Evolutionary conservation across 192 early-diverging fungal genomes (phyloP).

Genomic region (Backusella tarrabulga): DNA sequence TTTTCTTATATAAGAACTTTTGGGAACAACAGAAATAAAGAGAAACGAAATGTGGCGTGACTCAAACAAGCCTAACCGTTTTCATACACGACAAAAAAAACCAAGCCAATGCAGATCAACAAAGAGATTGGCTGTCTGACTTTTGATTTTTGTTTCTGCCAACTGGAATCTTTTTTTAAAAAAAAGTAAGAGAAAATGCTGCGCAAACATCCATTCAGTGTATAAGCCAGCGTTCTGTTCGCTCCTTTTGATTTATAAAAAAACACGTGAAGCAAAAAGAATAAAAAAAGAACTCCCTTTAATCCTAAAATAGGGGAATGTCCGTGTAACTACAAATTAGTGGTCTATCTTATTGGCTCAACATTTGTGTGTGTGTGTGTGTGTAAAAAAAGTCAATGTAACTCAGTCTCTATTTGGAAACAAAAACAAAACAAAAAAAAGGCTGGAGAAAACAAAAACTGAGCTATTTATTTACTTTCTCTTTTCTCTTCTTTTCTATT

Average conservation of each 20-base stretch:
- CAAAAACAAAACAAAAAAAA: neutral
- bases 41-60: neutral
- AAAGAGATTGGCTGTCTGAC: neutral
- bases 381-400: neutral
- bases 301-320: conserved; percentile 3
- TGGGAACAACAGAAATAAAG: too few relatives aligned
- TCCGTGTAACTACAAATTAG: neutral
- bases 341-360: neutral
- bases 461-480: neutral
- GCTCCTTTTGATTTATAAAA: neutral
- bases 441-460: neutral
- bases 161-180: neutral
- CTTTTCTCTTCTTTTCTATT: neutral
- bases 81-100: neutral
- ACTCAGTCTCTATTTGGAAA: neutral
- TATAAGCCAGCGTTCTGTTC: too few relatives aligned
- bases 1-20: neutral
- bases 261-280: neutral
- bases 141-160: neutral
- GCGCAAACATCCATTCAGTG: neutral
- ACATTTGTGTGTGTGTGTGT: neutral
- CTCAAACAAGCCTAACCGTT: neutral
- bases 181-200: neutral
- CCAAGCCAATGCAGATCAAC: neutral
- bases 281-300: neutral